Conservation (phyloP, 2,329 filamentous ascomycete genomes). For the Ramularia collo-cygni region DNA sequence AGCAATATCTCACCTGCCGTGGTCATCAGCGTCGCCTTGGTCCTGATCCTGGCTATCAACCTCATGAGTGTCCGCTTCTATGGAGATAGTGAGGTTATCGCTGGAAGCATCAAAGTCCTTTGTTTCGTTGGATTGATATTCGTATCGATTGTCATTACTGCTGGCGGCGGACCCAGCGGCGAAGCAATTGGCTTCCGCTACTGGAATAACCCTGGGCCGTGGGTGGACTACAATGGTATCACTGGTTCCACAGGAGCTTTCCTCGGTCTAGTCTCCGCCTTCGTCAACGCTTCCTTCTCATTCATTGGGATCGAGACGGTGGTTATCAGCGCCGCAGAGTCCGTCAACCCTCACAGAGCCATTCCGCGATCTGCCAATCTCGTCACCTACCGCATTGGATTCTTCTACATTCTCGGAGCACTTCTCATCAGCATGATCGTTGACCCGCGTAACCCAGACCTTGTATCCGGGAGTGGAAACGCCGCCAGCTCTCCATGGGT, state of each 20-base stretch:
- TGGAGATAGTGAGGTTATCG: conserved; percentile 16
- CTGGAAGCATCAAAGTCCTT: conserved; percentile 31
- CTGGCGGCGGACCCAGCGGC: conserved; percentile 33
- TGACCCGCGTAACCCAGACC: conserved; percentile 45
- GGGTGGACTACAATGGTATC: conserved; percentile 23
- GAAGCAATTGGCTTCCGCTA: conserved; percentile 18
- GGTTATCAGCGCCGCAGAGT: conserved; percentile 50
- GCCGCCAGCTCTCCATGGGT: conserved; percentile 51
- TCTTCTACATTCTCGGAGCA: conserved; percentile 52
- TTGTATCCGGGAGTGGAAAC: conserved; percentile 40
- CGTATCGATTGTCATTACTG: no score
- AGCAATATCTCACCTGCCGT: conserved; percentile 18
- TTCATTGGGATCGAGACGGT: conserved; percentile 49
- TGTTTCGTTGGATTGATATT: conserved; percentile 34
- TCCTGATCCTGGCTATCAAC: conserved; percentile 17
- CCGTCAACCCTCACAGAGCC: conserved; percentile 43
- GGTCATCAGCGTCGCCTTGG: conserved; percentile 20
- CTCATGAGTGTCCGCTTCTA: conserved; percentile 20
- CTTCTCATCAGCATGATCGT: conserved; percentile 55
- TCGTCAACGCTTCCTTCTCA: conserved; percentile 39
- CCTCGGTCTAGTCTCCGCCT: conserved; percentile 19
- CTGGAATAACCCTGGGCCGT: conserved; percentile 21
- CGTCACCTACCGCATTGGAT: no score
- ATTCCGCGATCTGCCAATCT: conserved; percentile 51
- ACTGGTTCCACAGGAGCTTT: conserved; percentile 28